Evolutionary conservation across 2,329 filamentous ascomycete genomes (phyloP).

Genomic region (Aspergillus sp.): DNA sequence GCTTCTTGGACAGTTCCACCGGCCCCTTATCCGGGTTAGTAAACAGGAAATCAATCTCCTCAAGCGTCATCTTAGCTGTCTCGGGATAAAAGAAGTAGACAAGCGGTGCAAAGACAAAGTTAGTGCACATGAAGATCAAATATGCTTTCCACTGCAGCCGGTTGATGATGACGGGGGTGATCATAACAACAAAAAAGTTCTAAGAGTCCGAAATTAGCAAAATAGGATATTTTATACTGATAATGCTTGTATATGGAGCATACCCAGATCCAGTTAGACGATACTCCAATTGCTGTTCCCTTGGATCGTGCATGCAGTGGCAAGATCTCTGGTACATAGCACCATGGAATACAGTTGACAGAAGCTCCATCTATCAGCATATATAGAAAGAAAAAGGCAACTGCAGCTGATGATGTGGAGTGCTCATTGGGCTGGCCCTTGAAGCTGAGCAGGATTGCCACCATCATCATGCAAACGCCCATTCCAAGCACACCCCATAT

Average conservation of each 20-base stretch:
- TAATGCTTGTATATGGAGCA: slow-evolving; percentile 2
- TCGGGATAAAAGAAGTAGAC: slow-evolving; percentile 41
- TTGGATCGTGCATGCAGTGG: slow-evolving; percentile 46
- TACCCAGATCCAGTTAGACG: neutral
- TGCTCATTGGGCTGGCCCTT: slow-evolving; percentile 19
- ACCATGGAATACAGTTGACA: slow-evolving; percentile 46
- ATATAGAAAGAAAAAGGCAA: slow-evolving; percentile 45
- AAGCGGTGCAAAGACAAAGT: slow-evolving; percentile 25
- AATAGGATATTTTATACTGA: slow-evolving; percentile 7
- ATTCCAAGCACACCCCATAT: no score
- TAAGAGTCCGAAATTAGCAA: neutral
- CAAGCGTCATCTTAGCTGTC: slow-evolving; percentile 35
- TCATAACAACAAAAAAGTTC: slow-evolving; percentile 41
- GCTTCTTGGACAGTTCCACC: no score
- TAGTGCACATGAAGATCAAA: slow-evolving; percentile 30
- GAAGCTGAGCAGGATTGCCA: neutral
- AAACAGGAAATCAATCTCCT: slow-evolving; percentile 41
- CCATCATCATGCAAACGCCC: no score
- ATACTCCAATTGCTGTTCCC: slow-evolving; percentile 18
- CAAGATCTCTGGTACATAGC: slow-evolving; percentile 45
- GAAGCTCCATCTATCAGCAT: slow-evolving; percentile 40
- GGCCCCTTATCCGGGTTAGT: slow-evolving; percentile 1
- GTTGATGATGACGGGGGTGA: slow-evolving; percentile 28
- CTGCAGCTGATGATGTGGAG: slow-evolving; percentile 39
- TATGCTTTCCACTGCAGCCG: slow-evolving; percentile 31